Evolutionary conservation across 2,329 filamentous ascomycete species (phyloP), one percentile per base, ranked within the genome.

Genomic region (Pseudogymnoascus sp.): DNA sequence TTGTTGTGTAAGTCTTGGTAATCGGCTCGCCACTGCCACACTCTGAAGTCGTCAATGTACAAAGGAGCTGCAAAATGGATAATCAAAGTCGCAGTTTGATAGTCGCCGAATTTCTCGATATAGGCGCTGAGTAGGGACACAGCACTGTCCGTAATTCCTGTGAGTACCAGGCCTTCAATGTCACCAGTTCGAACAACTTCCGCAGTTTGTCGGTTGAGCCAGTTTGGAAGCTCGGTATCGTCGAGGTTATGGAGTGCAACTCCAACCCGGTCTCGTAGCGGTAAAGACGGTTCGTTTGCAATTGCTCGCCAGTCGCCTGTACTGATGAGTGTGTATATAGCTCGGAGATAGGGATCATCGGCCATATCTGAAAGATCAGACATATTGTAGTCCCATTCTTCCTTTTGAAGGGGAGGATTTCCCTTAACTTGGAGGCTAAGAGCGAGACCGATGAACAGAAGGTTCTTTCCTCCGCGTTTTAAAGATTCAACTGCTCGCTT

Each of bases 71-170:
- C 89, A 72, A 89, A 86, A 10, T 88, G 88, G 63, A 90, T 83
- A 64, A 91, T 83, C 1, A 94, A 79, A 0, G 89, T 87, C 1
- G 90, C 88, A 1, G 90, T 92, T 75, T 95, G 91, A 25, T 90
- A 81, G 72, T 93, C 90, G 70, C 86, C 81, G 72, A 88, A 91
- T 67, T 88, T 88, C 68, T 87, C 81, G 51, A 94, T 82, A 73
- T 92, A 91, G 59, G 84, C 84, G 64, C 89, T 87, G 64, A 93
- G 83, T 15, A 94, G 84, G 71, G 92, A 88, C 63, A 92, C 85
- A 60, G 88, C 80, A 61, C 80, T 79, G 66, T 91, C 88, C 2
- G 85, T 86, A 64, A 95, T 86, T 38, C 91, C 91, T 0, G 89
- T 90, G 10, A 95, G 81, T 2, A 92, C 83, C 41, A 94, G 84